Evolutionary conservation across 176 grass and related monocot genomes (phyloP), one percentile per base, ranked within the genome.

Genomic region (Thalia dealbata): DNA sequence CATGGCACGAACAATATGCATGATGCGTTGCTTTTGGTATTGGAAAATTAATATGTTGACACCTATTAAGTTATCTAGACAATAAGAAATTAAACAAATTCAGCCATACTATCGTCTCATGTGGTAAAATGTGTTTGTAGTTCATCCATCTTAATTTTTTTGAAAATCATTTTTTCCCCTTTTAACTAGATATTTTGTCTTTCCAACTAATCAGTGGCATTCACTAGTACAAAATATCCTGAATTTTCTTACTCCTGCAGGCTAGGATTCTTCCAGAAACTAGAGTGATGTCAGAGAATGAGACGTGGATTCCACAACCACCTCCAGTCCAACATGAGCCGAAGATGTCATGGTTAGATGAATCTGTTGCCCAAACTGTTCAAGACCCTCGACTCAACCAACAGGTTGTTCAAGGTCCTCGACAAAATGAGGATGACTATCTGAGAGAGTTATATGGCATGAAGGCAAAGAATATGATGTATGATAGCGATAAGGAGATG

Each of bases 401-500:
- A 50, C 77, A 74, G 63, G 48, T 3, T 64, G 66, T 23, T 46
- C 78, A 84, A 67, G 87, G 81, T 60, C n/a, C 78, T 18, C 68
- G 76, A 52, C 55, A 55, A 41, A 87, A 72, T 27, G 89, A 88
- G 82, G 78, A 84, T 61, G 87, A 90, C 67, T 97, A 97, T 78
- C 71, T 97, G 42, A 73, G 64, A 75, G 93, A 97, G 78, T 69
- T 97, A 45, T 85, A 97, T 35, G 81, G 77, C 67, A 73, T 97
- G 52, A 61, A 67, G 21, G 85, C 74, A 41, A 92, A 80, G 78
- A 78, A 73, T 66, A 88, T 72, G 9, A 56, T 65, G 25, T 77
- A 87, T 64, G 93, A 97, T 81, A 76, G 80, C 3, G 85, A 91
- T 78, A 91, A 83, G 67, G 76, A 59, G 77, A 88, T 88, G 89